A percentile compares a stretch with the other conserved stretches of the same genome.
phyloP scores from a whole-genome alignment of 257 asterid species.

The Pogostemon cablin region DNA sequence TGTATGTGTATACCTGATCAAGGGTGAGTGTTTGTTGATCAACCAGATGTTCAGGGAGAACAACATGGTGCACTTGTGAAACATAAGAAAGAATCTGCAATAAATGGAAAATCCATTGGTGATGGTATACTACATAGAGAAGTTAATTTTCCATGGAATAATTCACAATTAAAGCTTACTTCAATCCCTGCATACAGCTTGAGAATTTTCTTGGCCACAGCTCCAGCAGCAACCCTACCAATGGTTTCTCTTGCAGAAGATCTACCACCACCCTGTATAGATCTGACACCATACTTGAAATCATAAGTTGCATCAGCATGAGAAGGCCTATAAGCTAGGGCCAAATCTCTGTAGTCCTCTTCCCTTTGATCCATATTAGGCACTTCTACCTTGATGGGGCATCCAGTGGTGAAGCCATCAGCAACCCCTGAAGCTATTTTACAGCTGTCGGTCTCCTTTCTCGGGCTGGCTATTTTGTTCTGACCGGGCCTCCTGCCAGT shows the following conservation, averaged over 20 bases:
- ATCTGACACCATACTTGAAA: conserved; percentile 93
- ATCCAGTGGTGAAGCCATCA: conserved; percentile 87
- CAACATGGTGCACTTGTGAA: conserved; percentile 81
- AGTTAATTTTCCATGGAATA: too few species aligned
- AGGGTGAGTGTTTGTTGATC: conserved; percentile 67
- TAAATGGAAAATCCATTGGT: too few species aligned
- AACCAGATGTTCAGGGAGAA: conserved; percentile 69
- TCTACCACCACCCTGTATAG: conserved; percentile 99
- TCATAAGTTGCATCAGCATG: conserved; percentile 99
- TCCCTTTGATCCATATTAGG: conserved; percentile 95
- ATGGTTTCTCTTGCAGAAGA: conserved; percentile 99
- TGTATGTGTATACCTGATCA: conserved; percentile 55
- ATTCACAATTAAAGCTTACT: conserved; percentile 43
- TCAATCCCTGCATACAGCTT: conserved; percentile 74
- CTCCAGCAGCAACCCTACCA: conserved; percentile 99
- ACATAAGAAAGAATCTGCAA: conserved; percentile 86
- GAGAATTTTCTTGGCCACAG: conserved; percentile 92
- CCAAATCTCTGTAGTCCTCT: conserved; percentile 92
- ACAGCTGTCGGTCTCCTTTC: conserved; percentile 92
- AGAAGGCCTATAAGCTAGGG: conserved; percentile 94
- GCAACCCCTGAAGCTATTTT: conserved; percentile 75
- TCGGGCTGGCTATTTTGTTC: conserved; percentile 85
- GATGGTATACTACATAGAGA: too few species aligned
- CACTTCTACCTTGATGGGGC: conserved; percentile 84
- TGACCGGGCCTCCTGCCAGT: conserved; percentile 86